These are phyloP conservation scores for Bothriochloa decipiens DNA, from an alignment of 176 grass and related monocot species.

Conservation along the genomic window DNA sequence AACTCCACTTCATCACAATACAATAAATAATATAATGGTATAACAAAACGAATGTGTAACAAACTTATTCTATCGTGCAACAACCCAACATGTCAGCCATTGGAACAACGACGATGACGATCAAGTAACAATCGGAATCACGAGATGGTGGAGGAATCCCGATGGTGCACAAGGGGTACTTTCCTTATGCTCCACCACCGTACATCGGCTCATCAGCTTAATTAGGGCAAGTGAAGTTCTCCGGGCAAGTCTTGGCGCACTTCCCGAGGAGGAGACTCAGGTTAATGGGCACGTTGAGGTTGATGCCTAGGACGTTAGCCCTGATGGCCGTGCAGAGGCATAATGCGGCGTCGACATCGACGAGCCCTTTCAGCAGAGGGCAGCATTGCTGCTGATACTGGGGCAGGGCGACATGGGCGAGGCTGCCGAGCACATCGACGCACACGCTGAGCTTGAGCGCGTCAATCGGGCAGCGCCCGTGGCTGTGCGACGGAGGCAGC, in stretches of 20 bases:
- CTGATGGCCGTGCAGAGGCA: conserved; percentile 13
- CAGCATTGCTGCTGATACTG: conserved; percentile 17
- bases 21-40: too few species aligned
- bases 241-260: conserved; percentile 22
- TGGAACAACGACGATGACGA: too few species aligned
- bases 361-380: neutral
- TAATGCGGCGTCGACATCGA: conserved; percentile 18
- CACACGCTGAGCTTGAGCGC: conserved; percentile 50
- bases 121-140: too few species aligned
- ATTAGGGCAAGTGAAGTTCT: conserved; percentile 21
- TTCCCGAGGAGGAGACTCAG: conserved; percentile 21
- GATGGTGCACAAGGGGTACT: too few species aligned
- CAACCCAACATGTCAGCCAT: too few species aligned
- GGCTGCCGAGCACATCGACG: conserved; percentile 31
- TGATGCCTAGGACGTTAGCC: neutral
- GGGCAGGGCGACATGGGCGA: too few species aligned
- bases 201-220: neutral
- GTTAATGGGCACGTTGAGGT: neutral
- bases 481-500: neutral
- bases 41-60: too few species aligned
- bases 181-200: too few species aligned
- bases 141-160: too few species aligned
- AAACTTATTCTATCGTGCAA: too few species aligned
- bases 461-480: conserved; percentile 49
- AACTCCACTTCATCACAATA: too few species aligned